Conservation (phyloP, 164 flowering plant genomes). For the Chloranthus sessilifolius region DNA sequence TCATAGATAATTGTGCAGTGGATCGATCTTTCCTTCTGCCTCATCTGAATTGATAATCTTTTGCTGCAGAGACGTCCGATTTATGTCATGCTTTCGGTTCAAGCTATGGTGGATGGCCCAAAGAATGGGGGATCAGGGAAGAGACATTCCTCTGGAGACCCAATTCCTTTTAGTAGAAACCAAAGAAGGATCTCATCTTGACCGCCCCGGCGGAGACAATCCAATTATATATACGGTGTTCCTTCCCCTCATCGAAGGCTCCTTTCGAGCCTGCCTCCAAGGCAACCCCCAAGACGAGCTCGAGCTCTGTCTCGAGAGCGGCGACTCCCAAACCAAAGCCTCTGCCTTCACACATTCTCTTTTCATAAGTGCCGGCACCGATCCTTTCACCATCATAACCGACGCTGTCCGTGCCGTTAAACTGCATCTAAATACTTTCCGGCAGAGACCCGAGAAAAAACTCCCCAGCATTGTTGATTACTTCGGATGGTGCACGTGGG, state of each 20-base stretch:
- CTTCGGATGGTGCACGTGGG: conserved; percentile 99
- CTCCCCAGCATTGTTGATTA: conserved; percentile 74
- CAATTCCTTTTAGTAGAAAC: conserved; percentile 76
- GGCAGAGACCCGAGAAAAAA: conserved; percentile 73
- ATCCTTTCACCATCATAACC: conserved; percentile 62
- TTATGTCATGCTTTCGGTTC: conserved; percentile 84
- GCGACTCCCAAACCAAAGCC: conserved; percentile 56
- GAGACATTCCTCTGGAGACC: conserved; percentile 81
- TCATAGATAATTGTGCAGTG: too few relatives aligned
- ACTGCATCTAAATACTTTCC: conserved; percentile 60
- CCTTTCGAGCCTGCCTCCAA: conserved; percentile 71
- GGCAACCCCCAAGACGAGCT: conserved; percentile 67
- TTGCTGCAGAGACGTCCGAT: conserved; percentile 45
- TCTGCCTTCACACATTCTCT: conserved; percentile 59
- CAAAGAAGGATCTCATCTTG: conserved; percentile 46
- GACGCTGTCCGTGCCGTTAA: conserved; percentile 63
- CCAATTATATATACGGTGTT: conserved; percentile 60
- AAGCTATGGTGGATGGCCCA: conserved; percentile 99
- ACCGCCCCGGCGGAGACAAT: conserved; percentile 23
- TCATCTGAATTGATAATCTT: too few relatives aligned
- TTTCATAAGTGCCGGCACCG: conserved; percentile 58
- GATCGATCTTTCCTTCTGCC: too few relatives aligned
- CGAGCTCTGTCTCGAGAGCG: conserved; percentile 84
- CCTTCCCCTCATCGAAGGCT: conserved; percentile 81
- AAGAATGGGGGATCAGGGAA: conserved; percentile 72